phyloP scores from a whole-genome alignment of 306 rosid genomes.

The Amphicarpaea edgeworthii region DNA sequence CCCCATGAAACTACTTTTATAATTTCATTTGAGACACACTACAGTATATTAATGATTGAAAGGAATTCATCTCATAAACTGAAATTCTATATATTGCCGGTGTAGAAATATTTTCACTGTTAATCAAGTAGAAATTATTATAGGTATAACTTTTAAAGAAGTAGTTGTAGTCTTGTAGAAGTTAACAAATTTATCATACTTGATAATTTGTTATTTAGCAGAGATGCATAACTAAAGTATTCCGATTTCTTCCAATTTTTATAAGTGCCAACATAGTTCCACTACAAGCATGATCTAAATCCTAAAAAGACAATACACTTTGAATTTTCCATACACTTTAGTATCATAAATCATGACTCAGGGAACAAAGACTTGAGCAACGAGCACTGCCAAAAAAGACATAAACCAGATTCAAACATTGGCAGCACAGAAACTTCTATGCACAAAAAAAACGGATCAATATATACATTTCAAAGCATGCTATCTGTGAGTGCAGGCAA shows the following conservation, averaged over 20 bases:
- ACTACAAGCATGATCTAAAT: constrained; percentile 4
- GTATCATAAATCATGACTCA: constrained; percentile 1
- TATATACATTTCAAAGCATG: constrained; percentile 59
- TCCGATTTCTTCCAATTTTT: not conserved
- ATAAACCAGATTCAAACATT: constrained; percentile 8
- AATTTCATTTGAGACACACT: not conserved
- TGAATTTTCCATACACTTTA: constrained; percentile 38
- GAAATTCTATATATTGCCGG: not conserved
- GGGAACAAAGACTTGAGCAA: constrained; percentile 39
- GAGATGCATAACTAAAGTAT: too few species aligned
- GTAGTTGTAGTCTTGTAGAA: too few species aligned
- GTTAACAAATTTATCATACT: not conserved
- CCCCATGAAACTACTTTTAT: not conserved
- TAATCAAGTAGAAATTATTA: not conserved
- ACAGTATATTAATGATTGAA: not conserved
- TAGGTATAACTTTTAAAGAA: too few species aligned
- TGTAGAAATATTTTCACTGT: not conserved
- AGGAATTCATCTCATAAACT: not conserved
- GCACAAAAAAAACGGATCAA: not conserved
- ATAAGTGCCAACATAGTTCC: not conserved
- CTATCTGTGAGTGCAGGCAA: constrained; percentile 84
- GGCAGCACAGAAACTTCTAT: constrained; percentile 18
- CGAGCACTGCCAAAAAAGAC: constrained; percentile 40
- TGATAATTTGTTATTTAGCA: not conserved
- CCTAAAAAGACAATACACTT: not conserved